These are phyloP conservation scores for Extremus antarcticus DNA, from an alignment of 495 filamentous ascomycete genomes.

Conservation along the genomic window DNA sequence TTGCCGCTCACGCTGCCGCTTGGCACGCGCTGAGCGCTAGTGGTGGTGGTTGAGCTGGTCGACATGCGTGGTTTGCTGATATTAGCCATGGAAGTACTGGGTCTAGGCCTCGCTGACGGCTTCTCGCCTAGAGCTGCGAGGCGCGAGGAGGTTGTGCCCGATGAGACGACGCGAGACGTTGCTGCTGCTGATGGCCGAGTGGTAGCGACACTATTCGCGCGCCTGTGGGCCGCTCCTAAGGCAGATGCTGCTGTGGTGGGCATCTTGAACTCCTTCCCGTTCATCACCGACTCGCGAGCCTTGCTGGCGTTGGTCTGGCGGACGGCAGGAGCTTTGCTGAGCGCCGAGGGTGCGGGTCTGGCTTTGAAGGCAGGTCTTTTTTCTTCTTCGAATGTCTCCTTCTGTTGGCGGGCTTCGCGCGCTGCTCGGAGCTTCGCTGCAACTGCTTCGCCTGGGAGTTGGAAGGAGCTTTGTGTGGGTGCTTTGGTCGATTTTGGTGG, in stretches of 20 bases:
- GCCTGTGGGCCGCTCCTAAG: constrained; percentile 7
- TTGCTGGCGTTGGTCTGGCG: constrained; percentile 45
- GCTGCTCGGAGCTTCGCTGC: constrained; percentile 58
- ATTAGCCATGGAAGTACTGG: constrained; percentile 6
- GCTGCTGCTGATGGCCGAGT: background rate
- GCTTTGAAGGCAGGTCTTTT: constrained; percentile 52
- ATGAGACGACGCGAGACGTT: background rate
- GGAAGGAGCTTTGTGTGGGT: constrained; percentile 53
- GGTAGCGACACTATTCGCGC: constrained; percentile 8
- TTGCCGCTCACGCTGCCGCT: constrained; percentile 35
- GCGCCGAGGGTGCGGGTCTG: constrained; percentile 39
- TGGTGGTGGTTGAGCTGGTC: background rate
- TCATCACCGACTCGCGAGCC: constrained; percentile 41
- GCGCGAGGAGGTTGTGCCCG: background rate
- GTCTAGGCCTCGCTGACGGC: too few species aligned
- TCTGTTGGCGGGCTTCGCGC: constrained; percentile 50
- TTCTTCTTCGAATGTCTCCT: constrained; percentile 34
- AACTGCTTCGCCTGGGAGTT: constrained; percentile 62
- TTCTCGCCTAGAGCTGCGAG: constrained; percentile 2
- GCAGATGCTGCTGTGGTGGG: constrained; percentile 1
- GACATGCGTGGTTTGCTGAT: constrained; percentile 8
- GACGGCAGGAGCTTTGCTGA: constrained; percentile 29
- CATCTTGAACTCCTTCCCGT: constrained; percentile 11
- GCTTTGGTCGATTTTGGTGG: constrained; percentile 47
- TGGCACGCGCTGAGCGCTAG: constrained; percentile 28